Evolutionary conservation across 2,329 filamentous ascomycete genomes (phyloP).

Genomic region (Byssothecium circinans): DNA sequence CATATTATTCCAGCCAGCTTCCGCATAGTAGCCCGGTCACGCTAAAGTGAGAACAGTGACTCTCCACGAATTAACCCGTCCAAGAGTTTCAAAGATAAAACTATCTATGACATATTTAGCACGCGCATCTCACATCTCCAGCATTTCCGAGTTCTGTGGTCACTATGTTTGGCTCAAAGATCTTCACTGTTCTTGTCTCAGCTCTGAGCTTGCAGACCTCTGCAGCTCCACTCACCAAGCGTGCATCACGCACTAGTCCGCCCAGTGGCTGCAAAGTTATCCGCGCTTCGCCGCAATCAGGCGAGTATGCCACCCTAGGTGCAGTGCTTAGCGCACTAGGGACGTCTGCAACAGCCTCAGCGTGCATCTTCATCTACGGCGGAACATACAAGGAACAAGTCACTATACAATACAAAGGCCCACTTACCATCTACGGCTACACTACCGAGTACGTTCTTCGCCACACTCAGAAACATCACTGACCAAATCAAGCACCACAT

Average conservation of each 20-base stretch:
- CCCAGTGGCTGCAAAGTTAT: slow-evolving; percentile 55
- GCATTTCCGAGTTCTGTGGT: no score
- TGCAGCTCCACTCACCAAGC: slow-evolving; percentile 1
- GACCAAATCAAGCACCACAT: background rate
- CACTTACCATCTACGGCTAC: slow-evolving; percentile 39
- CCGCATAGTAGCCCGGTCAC: no score
- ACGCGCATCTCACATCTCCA: no score
- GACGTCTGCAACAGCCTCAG: slow-evolving; percentile 45
- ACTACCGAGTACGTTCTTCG: slow-evolving; percentile 15
- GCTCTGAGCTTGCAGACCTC: background rate
- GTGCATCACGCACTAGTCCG: slow-evolving; percentile 41
- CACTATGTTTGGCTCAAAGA: background rate
- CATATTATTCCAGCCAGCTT: no score
- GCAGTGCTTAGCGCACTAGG: slow-evolving; percentile 42
- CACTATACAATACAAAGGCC: slow-evolving; percentile 39
- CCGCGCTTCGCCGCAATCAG: slow-evolving; percentile 29
- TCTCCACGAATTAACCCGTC: no score
- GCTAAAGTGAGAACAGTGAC: no score
- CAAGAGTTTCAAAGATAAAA: no score
- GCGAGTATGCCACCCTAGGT: slow-evolving; percentile 51
- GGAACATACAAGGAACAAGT: slow-evolving; percentile 62
- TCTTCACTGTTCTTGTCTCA: background rate
- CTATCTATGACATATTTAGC: no score
- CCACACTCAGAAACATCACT: background rate
- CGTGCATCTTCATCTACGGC: slow-evolving; percentile 58